Evolutionary conservation across 495 filamentous ascomycete genomes (phyloP), one percentile per base, ranked within the genome.

Genomic region (Cenococcum geophilum): DNA sequence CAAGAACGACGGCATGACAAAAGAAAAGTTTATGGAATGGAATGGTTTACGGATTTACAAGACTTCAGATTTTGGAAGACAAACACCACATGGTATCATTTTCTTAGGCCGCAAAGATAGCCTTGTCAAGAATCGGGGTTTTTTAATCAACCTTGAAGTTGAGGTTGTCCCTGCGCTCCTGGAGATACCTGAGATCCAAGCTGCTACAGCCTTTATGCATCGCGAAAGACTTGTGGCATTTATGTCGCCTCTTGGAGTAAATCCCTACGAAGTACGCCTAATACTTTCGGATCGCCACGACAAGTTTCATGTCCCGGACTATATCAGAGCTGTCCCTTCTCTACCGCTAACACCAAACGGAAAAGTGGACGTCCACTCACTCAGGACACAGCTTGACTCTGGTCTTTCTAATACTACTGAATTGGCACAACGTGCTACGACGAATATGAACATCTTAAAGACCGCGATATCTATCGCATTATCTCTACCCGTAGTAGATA

Each of bases 1-100:
- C 22, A 37, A 63, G 12, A 45, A 63, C 34, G 16, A 10, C 12
- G n/a, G 21, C 4, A 12, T 35, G 59, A 86, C 76, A 0, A 65
- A 61, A 11, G 45, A 66, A 1, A 70, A 63, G 0, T 84, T 85
- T 57, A 76, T 85, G 35, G 62, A 43, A 21, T 52, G 32, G 27
- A 36, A 45, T 9, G 50, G 35, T 8, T 20, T 14, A 12, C 21
- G 55, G 5, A 21, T 69, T 11, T 69, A 66, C 63, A 42, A 47
- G 14, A 69, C 66, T n/a, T 64, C 59, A 14, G 66, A 69, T 32
- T 55, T 53, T 16, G 66, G 32, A 23, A 36, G 52, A 37, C n/a
- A 50, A 12, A 69, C 61, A 37, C 14, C 35, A 5, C 37, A 60
- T 12, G 63, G 63, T 14, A 43, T 69, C n/a, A 35, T 14, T 21